Conservation (phyloP, 768 basidiomycete genomes). For the Rhodocollybia butyracea region DNA sequence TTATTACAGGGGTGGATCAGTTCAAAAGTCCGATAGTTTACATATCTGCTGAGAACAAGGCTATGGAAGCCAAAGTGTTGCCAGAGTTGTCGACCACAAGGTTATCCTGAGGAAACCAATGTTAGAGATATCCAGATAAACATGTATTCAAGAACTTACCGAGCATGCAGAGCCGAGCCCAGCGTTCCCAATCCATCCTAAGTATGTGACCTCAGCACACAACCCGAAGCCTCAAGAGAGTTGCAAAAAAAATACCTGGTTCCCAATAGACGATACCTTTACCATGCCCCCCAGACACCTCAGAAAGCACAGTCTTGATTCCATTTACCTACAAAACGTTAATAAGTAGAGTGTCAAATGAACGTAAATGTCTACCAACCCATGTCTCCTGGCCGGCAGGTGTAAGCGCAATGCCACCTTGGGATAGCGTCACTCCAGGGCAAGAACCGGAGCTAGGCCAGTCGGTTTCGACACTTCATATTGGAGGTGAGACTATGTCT, state of each 20-base stretch:
- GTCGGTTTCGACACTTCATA: conserved; percentile 64
- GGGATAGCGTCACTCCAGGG: conserved; percentile 33
- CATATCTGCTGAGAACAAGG: background rate
- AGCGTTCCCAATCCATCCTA: conserved; percentile 61
- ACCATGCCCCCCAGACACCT: conserved; percentile 46
- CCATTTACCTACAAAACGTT: conserved; percentile 21
- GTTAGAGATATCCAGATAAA: background rate
- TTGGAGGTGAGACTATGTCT: no score
- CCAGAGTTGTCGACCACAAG: conserved; percentile 47
- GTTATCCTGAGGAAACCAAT: conserved; percentile 33
- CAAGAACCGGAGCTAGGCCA: conserved; percentile 48
- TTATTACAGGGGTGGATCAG: no score
- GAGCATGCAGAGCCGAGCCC: conserved; percentile 39
- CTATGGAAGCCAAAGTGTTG: conserved; percentile 31
- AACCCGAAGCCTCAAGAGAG: no score
- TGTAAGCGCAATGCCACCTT: conserved; percentile 34
- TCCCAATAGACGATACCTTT: conserved; percentile 62
- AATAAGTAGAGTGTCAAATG: background rate
- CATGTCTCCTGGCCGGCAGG: conserved; percentile 51
- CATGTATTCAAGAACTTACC: conserved; percentile 21
- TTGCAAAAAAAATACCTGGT: no score
- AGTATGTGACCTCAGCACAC: no score
- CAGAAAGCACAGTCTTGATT: conserved; percentile 43
- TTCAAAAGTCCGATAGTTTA: no score
- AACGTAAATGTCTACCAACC: conserved; percentile 22